Base-by-base conservation (phyloP, 2,329 filamentous ascomycete species). In the Colletotrichum liaoningense region DNA sequence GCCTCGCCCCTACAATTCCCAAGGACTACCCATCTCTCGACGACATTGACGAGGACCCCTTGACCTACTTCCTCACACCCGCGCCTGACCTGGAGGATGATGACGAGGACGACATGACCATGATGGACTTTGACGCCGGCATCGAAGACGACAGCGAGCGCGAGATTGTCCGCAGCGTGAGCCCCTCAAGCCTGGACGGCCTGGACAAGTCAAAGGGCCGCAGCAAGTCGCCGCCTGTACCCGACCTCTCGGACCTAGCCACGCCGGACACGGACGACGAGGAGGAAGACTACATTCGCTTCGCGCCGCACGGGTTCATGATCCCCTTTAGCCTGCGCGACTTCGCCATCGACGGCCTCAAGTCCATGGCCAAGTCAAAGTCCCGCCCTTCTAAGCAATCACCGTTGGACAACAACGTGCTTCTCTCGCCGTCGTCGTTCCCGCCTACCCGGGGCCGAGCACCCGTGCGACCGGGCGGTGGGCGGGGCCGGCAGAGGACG, bases 41-140 rank as follows among this genome's bases (percentile, higher is more conserved):
- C 52, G 83, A 87, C 69, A 86, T 88, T 65, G 86, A 88, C 74
- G 84, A 88, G 58, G 86, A 90, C 75, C 88, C 89, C 19, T 83
- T 90, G 64, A 87, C 84, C 60, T 90, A 88, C 78, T 91, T 90
- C 75, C 84, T 90, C 55, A 89, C 88, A 1, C 86, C 88, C 1
- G 82, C 84, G 0, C 83, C 86, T 1, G 81, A 82, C 12, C 77
- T 84, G 12, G 84, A 86, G 24, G 83, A 84, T 26, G 79, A 83
- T 14, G 80, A 85, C 35, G 79, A 84, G 30, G 84, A 84, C 54
- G 79, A 42, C 38, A 42, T 83, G 57, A 82, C 82, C 75, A 84
- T 87, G 79, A 82, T 87, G 81, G 87, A 88, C 75, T 87, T 89
- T 76, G 88, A 90, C 77, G 89, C 89, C 49, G 88, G 89, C 68